phyloP scores from a whole-genome alignment of 2,329 filamentous ascomycete genomes.

The Pseudogymnoascus pannorum region DNA sequence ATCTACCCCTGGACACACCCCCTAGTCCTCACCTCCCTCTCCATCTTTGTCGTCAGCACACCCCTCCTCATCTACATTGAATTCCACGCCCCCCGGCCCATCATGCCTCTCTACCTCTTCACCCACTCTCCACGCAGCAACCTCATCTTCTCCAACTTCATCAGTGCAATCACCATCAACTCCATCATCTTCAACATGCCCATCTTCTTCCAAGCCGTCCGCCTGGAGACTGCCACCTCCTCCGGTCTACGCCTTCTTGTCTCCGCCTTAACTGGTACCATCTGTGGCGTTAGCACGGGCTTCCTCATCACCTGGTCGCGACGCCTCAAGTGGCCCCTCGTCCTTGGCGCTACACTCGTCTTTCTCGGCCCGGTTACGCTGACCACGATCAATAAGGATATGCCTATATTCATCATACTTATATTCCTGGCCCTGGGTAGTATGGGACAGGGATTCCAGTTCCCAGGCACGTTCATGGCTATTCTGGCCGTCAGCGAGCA shows the following conservation, averaged over 20 bases:
- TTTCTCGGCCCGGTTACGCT: slow-evolving; percentile 46
- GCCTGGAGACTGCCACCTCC: slow-evolving; percentile 59
- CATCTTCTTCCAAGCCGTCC: slow-evolving; percentile 69
- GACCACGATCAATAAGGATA: slow-evolving; percentile 41
- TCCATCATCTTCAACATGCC: slow-evolving; percentile 57
- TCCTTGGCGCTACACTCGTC: slow-evolving; percentile 41
- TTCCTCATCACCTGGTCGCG: slow-evolving; percentile 54
- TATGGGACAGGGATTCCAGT: slow-evolving; percentile 56
- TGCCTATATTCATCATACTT: slow-evolving; percentile 47
- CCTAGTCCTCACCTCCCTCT: slow-evolving; percentile 45
- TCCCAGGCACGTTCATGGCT: slow-evolving; percentile 57
- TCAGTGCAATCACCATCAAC: slow-evolving; percentile 45
- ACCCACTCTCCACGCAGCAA: slow-evolving; percentile 45
- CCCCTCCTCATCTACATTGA: slow-evolving; percentile 48
- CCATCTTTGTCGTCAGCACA: slow-evolving; percentile 40
- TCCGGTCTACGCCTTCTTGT: slow-evolving; percentile 67
- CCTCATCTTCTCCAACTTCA: slow-evolving; percentile 49
- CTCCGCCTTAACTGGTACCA: slow-evolving; percentile 50
- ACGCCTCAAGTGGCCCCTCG: slow-evolving; percentile 51
- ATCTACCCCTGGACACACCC: slow-evolving; percentile 56
- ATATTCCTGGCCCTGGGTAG: slow-evolving; percentile 49
- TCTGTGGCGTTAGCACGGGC: slow-evolving; percentile 49
- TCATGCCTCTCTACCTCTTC: slow-evolving; percentile 53
- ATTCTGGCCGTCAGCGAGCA: slow-evolving; percentile 53
- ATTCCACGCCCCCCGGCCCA: slow-evolving; percentile 42